These are phyloP conservation scores for Clonostachys rhizophaga DNA, from an alignment of 2,329 filamentous ascomycete species.

Conservation along the genomic window DNA sequence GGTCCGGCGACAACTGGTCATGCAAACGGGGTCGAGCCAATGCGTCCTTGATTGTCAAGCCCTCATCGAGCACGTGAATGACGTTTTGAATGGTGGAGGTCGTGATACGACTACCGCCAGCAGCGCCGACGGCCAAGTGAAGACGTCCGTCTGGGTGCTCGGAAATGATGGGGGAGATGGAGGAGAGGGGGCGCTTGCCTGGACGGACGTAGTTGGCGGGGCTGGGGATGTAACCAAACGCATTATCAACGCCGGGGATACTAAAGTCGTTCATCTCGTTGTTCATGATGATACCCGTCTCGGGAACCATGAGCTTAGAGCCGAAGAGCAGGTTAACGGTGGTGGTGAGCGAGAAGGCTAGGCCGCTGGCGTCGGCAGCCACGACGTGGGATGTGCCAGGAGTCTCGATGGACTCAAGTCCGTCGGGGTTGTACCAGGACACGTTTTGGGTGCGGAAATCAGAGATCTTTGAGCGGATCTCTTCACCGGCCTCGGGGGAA, in stretches of 20 bases:
- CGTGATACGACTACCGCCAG: conserved; percentile 81
- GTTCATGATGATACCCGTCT: conserved; percentile 75
- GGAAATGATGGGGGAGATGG: conserved; percentile 73
- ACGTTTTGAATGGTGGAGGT: conserved; percentile 77
- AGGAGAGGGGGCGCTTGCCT: conserved; percentile 73
- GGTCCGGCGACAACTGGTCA: conserved; percentile 73
- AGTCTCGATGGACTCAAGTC: conserved; percentile 48
- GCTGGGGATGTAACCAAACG: conserved; percentile 73
- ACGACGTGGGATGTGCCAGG: conserved; percentile 67
- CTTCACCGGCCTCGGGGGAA: conserved; percentile 53
- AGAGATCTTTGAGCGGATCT: conserved; percentile 40
- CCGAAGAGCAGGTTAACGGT: conserved; percentile 82
- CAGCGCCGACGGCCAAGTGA: conserved; percentile 70
- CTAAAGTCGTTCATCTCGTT: conserved; percentile 69
- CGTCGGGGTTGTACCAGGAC: conserved; percentile 36
- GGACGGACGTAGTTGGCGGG: conserved; percentile 72
- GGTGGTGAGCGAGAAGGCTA: conserved; percentile 74
- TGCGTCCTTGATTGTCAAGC: conserved; percentile 56
- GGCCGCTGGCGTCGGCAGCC: conserved; percentile 61
- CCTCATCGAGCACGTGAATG: conserved; percentile 67
- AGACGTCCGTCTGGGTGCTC: conserved; percentile 64
- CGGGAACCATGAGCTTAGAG: conserved; percentile 69
- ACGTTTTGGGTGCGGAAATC: conserved; percentile 29
- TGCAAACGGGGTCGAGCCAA: conserved; percentile 69
- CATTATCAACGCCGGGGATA: conserved; percentile 65